Evolutionary conservation across 176 grass and related monocot species (phyloP).

Genomic region (Zoysia japonica): DNA sequence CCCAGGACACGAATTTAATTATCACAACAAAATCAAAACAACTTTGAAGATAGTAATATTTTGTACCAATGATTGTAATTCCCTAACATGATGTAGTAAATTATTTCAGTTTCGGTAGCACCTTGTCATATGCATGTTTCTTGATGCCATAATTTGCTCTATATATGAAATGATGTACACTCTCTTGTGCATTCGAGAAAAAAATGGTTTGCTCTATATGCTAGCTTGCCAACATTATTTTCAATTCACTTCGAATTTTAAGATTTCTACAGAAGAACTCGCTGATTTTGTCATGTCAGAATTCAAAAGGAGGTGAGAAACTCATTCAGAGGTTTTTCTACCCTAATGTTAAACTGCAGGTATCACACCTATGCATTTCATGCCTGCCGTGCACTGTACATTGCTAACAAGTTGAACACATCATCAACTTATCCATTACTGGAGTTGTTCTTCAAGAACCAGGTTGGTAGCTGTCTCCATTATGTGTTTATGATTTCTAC

Average conservation of each 20-base stretch:
- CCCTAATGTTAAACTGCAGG: slow-evolving; percentile 46
- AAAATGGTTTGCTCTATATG: not conserved
- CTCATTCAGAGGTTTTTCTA: not conserved
- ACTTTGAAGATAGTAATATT: too few species aligned
- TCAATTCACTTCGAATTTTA: not conserved
- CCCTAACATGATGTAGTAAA: not conserved
- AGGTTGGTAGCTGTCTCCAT: slow-evolving; percentile 45
- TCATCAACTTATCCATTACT: slow-evolving; percentile 83
- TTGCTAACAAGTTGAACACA: slow-evolving; percentile 84
- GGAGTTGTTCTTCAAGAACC: slow-evolving; percentile 86
- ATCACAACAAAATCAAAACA: too few species aligned
- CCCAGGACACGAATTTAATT: too few species aligned
- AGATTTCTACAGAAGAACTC: not conserved
- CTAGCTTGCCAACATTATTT: not conserved
- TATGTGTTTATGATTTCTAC: not conserved
- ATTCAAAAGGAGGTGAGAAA: not conserved
- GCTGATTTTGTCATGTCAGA: not conserved
- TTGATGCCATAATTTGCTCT: not conserved
- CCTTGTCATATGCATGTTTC: not conserved
- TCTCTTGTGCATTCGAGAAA: too few species aligned
- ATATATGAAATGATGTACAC: not conserved
- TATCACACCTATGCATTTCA: slow-evolving; percentile 82
- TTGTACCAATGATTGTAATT: not conserved
- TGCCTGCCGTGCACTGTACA: slow-evolving; percentile 84
- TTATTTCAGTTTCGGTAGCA: not conserved